Evolutionary conservation across 2,329 filamentous ascomycete genomes (phyloP), one percentile per base, ranked within the genome.

Genomic region (Apiospora hydei): DNA sequence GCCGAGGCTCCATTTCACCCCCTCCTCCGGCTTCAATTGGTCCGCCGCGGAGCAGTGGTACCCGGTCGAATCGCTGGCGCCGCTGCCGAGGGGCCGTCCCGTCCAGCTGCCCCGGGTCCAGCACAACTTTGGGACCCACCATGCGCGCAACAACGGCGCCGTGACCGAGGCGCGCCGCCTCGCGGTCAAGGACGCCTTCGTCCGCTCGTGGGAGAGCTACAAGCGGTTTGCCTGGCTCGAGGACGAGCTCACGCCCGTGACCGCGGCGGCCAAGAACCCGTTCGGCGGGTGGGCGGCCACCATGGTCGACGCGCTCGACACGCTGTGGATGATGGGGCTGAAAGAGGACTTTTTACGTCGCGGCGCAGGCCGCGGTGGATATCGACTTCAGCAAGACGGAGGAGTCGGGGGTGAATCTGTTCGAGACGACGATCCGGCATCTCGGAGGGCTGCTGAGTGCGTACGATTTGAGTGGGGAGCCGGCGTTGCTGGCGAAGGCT

Each of bases 271-370:
- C 18, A 72, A 74, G 16, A 76, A 81, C 41, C 75, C 72, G 3
- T 79, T 81, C 46, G 79, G 79, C 4, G 79, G 78, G 43, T 90
- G 88, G 85, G 88, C 84, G 0, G 89, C 89, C 3, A 90, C 89
- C 0, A 78, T 91, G 69, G 85, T 92, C 34, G 90, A 92, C 76
- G 81, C 85, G 0, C 83, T 92, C 69, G 89, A 91, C 73, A 90
- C 89, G 0, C 84, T 92, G 2, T 88, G 86, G 84, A 91, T 92
- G 66, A 90, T 91, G 89, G 89, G 81, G 8, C 79, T 91, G 57
- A 80, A 84, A 44, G 82, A 86, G 1, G 90, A 92, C 44, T 91
- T 91, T 92, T 74, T 80, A 85, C 69, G 79, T 85, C 26, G 89
- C 89, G 5, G 85, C 87, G 2, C 80, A 82, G 41, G 88, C 86